These are phyloP conservation scores for Hamamelis virginiana DNA, from an alignment of 164 flowering plant genomes.

Conservation along the genomic window DNA sequence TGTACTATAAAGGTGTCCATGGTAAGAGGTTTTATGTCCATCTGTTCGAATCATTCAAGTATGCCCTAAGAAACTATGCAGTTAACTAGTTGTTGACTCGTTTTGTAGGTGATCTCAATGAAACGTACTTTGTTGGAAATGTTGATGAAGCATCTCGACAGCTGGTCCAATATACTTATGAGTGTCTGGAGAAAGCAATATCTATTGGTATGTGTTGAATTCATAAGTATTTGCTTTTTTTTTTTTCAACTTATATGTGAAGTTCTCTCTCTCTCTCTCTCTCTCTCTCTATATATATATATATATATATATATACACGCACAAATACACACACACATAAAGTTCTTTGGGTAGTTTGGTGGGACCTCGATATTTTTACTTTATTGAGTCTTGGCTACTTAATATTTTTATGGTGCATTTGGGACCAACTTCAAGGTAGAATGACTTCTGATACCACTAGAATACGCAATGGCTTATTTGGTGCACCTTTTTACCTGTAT, in stretches of 20 bases:
- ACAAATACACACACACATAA: too few relatives aligned
- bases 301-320: too few relatives aligned
- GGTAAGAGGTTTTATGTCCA: constrained; percentile 38
- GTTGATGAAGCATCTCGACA: constrained; percentile 85
- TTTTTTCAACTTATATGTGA: not conserved
- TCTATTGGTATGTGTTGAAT: constrained; percentile 58
- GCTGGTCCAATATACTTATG: constrained; percentile 83
- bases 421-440: not conserved
- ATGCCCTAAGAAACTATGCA: not conserved
- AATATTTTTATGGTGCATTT: too few relatives aligned
- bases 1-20: constrained; percentile 91
- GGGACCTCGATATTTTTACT: not conserved
- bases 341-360: too few relatives aligned
- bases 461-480: not conserved
- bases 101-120: constrained; percentile 86
- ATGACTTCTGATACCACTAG: not conserved
- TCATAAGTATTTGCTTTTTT: not conserved
- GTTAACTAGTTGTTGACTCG: constrained; percentile 4
- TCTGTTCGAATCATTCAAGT: not conserved
- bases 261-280: not conserved
- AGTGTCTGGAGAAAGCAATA: constrained; percentile 97
- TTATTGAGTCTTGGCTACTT: not conserved
- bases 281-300: too few relatives aligned
- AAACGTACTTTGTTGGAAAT: constrained; percentile 92
- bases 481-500: not conserved